These are phyloP conservation scores for Serendipita indica DNA, from an alignment of 768 basidiomycete genomes.

Conservation along the genomic window DNA sequence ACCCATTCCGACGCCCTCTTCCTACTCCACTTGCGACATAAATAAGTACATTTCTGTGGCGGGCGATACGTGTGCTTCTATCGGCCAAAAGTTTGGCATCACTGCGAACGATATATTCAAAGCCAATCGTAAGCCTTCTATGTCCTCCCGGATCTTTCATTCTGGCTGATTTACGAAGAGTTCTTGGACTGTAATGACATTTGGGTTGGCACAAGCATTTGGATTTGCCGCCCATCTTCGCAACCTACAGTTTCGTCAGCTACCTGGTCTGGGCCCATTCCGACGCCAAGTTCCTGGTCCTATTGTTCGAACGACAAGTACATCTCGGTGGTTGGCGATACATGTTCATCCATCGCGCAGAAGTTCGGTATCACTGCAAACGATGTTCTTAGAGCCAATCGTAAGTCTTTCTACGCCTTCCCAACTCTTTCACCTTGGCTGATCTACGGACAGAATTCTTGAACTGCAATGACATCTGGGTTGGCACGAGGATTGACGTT, in stretches of 20 bases:
- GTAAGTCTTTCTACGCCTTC: too few species aligned
- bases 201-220: neutral
- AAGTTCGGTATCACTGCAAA: neutral
- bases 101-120: neutral
- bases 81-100: neutral
- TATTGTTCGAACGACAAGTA: too few species aligned
- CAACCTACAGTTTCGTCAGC: too few species aligned
- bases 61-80: neutral
- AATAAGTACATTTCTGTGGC: neutral
- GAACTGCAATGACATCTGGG: constrained; percentile 5
- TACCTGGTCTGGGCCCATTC: neutral
- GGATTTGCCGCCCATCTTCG: too few species aligned
- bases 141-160: too few species aligned
- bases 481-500: neutral
- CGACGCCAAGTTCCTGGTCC: too few species aligned
- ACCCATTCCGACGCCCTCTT: too few species aligned
- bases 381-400: neutral
- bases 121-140: neutral
- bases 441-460: too few species aligned
- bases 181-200: constrained; percentile 5
- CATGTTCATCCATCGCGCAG: neutral
- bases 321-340: neutral
- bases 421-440: too few species aligned
- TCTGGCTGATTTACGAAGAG: too few species aligned
- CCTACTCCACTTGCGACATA: neutral